Evolutionary conservation across 805 yeast genomes (phyloP), one percentile per base, ranked within the genome.

Genomic region (Sungouiella blattae): DNA sequence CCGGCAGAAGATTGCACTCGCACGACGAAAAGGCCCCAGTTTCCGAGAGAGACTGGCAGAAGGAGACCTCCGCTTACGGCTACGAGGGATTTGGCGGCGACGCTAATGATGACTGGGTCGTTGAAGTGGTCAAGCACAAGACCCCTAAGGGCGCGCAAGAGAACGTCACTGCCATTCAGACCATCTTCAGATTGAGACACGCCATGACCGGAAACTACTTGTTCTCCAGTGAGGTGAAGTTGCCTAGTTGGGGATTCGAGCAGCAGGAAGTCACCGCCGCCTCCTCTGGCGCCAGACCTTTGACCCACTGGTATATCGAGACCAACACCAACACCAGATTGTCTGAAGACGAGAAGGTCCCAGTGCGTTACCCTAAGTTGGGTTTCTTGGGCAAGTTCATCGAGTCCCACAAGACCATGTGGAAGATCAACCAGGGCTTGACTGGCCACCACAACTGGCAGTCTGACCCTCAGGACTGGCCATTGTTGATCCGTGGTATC

Each of bases 241-340:
- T 85, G 51, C 95, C 95, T 42, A 77, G 75, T 34, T 84, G 93
- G 89, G 94, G 84, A 1, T 82, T 79, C 47, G 83, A 78, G 43
- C 95, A 85, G 60, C 89, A 81, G 58, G 95, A 85, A 64, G 94
- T 85, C 35, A 78, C 89, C 3, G 75, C 89, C 65, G 87, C 94
- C 24, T 59, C 74, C 13, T 83, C 78, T 48, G 93, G 89, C 58
- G 67, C 70, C 36, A 63, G 75, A 37, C 67, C 73, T 12, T 70
- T 80, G 49, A 67, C 80, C 23, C 67, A 75, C 44, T 85, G 91
- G 91, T 80, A 82, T 59, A 65, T 85, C 49, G 95, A 85, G 63
- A 71, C 77, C 39, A 84, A 83, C 60, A 66, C 58, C 34, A 82
- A 83, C 51, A 71, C 67, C 47, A 65, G 68, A 43, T 61, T 77